Evolutionary conservation across 2,329 filamentous ascomycete species (phyloP).

Genomic region (Pyricularia grisea): DNA sequence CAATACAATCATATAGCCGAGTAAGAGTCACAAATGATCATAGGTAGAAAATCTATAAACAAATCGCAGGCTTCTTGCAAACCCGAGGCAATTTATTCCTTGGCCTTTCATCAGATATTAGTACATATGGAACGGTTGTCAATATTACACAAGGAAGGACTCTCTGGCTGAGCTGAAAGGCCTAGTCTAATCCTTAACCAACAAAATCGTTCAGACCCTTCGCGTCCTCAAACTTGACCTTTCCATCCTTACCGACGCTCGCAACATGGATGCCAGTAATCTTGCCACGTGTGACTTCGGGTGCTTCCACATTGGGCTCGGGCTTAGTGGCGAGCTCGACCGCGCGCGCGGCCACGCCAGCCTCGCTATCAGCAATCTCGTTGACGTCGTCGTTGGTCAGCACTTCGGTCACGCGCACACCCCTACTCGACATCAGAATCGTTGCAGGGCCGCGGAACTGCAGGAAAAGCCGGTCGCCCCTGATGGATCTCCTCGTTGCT

Average conservation of each 20-base stretch:
- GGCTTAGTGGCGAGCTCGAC: slow-evolving; percentile 35
- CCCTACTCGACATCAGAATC: slow-evolving; percentile 82
- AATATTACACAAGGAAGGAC: not conserved
- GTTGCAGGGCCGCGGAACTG: slow-evolving; percentile 82
- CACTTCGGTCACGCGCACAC: slow-evolving; percentile 66
- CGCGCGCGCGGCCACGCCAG: slow-evolving; percentile 57
- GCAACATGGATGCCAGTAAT: slow-evolving; percentile 44
- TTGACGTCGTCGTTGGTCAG: slow-evolving; percentile 73
- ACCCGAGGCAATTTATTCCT: not conserved
- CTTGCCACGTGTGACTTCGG: slow-evolving; percentile 21
- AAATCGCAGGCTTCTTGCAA: not conserved
- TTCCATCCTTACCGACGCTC: slow-evolving; percentile 49
- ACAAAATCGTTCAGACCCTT: slow-evolving; percentile 49
- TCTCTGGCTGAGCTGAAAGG: not conserved
- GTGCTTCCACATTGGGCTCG: slow-evolving; percentile 12
- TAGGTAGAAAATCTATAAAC: not conserved
- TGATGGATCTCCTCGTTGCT: slow-evolving; percentile 71
- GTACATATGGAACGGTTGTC: not conserved
- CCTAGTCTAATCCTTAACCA: slow-evolving; percentile 16
- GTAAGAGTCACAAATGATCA: not conserved
- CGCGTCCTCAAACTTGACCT: slow-evolving; percentile 55
- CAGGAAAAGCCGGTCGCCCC: slow-evolving; percentile 88
- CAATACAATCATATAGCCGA: not conserved
- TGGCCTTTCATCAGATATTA: not conserved
- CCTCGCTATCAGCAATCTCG: slow-evolving; percentile 76